Percentiles rank a stretch among this genome's conserved stretches.
phyloP scores from a whole-genome alignment of 805 yeast genomes.

The Nakazawaea sp. region DNA sequence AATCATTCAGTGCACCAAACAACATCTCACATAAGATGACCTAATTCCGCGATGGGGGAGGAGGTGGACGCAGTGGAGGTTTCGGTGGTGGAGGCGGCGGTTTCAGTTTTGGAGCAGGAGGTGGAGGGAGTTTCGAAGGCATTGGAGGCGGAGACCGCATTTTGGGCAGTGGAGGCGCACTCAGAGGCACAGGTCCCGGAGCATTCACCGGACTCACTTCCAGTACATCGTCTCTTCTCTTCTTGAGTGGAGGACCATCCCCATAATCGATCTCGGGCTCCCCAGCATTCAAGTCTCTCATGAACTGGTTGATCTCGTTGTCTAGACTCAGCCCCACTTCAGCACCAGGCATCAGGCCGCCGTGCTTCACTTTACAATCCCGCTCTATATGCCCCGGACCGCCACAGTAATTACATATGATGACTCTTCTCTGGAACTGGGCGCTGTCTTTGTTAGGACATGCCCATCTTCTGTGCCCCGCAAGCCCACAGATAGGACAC shows the following conservation, averaged over 20 bases:
- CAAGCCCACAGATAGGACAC: slow-evolving; percentile 59
- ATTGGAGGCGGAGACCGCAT: slow-evolving; percentile 1
- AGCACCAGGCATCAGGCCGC: slow-evolving; percentile 25
- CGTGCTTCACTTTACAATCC: slow-evolving; percentile 49
- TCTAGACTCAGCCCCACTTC: slow-evolving; percentile 21
- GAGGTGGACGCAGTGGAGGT: neutral
- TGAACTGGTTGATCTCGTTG: slow-evolving; percentile 42
- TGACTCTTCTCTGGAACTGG: slow-evolving; percentile 18
- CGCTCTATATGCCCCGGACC: slow-evolving; percentile 79
- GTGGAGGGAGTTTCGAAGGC: slow-evolving; percentile 15
- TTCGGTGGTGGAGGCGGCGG: slow-evolving; percentile 1
- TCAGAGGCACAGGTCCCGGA: slow-evolving; percentile 5
- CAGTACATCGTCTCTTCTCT: slow-evolving; percentile 7
- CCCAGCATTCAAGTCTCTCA: slow-evolving; percentile 37
- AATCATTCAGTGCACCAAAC: too few species aligned
- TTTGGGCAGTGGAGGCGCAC: slow-evolving; percentile 19
- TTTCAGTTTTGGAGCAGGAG: slow-evolving; percentile 15
- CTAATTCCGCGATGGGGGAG: too few species aligned
- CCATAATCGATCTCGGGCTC: slow-evolving; percentile 14
- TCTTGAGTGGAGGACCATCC: slow-evolving; percentile 11
- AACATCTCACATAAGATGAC: too few species aligned
- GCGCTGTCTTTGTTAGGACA: slow-evolving; percentile 45
- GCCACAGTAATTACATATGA: slow-evolving; percentile 77
- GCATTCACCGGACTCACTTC: slow-evolving; percentile 10
- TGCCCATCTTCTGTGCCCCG: slow-evolving; percentile 57